Base-by-base conservation (phyloP, 352 stramenopile genomes). In the Pythium aquatile region DNA sequence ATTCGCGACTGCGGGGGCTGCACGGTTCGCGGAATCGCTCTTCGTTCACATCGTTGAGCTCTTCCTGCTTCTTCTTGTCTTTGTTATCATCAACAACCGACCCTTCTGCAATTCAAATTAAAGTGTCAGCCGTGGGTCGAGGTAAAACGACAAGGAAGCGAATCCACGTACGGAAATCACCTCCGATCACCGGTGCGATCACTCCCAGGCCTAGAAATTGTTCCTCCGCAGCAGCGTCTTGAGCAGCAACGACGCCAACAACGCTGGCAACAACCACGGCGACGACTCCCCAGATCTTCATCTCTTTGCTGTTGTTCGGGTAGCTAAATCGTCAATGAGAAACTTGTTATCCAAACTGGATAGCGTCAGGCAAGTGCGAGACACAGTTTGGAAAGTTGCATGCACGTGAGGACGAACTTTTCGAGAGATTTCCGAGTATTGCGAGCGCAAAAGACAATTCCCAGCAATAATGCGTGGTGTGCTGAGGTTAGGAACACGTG, bases 1-100 rank as follows among this genome's bases (percentile, higher is more conserved):
- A 68, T 2, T 58, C 40, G 3, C 63, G 40, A 28, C 53, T 51
- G 20, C 44, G 44, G n/a, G 3, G 11, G 20, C 20, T 51, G 44
- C 44, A 51, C 16, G 44, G 44, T 20, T 51, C 44, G 10, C n/a
- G 44, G 44, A 51, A 29, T 3, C 44, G 17, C 16, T 44, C 53
- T 5, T 59, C 32, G 32, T 14, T 14, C 26, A 30, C 53, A 32
- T 48, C 33, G 6, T 51, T 20, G 16, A 47, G 16, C 8, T 51
- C n/a, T 51, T 51, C 44, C 6, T 51, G 17, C 44, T 28, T 30
- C 44, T 28, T 28, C 42, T 49, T 49, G 44, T 51, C 20, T 20
- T 51, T 51, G 44, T 30, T 30, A 7, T 51, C 44, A 20, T 51
- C 44, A 3, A 26, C 44, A 16, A 14, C 17, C 8, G 44, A 14